Percentiles rank a stretch among this genome's conserved stretches.
phyloP scores from a whole-genome alignment of 2,329 filamentous ascomycete genomes.

The Colletotrichum lentis region DNA sequence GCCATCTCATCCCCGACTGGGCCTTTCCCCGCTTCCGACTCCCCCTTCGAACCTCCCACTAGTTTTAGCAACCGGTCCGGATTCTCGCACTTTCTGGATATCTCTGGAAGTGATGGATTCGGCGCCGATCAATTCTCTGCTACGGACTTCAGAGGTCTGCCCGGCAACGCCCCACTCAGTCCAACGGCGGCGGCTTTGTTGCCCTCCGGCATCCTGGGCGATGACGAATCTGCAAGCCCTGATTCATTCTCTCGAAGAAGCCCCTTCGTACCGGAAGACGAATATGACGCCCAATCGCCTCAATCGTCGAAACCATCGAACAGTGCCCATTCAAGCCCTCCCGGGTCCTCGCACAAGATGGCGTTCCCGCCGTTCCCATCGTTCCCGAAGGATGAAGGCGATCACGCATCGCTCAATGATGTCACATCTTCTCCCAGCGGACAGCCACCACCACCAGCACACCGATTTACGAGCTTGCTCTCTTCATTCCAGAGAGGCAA shows the following conservation, averaged over 20 bases:
- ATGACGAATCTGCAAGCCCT: constrained; percentile 65
- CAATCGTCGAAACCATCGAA: constrained; percentile 65
- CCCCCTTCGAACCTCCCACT: constrained; percentile 58
- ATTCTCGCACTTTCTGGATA: constrained; percentile 63
- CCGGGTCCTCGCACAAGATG: constrained; percentile 66
- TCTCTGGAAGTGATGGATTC: constrained; percentile 49
- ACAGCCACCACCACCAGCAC: constrained; percentile 45
- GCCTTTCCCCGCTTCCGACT: constrained; percentile 51
- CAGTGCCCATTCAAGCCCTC: constrained; percentile 68
- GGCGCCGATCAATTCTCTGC: constrained; percentile 61
- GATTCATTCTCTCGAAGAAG: constrained; percentile 45
- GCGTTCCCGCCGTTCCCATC: constrained; percentile 60
- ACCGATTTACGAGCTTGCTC: constrained; percentile 60
- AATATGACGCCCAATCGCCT: constrained; percentile 66
- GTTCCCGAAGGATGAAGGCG: constrained; percentile 56
- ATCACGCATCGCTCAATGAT: constrained; percentile 53
- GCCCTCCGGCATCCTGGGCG: constrained; percentile 72
- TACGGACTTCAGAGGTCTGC: constrained; percentile 67
- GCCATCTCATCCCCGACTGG: constrained; percentile 51
- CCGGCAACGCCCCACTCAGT: constrained; percentile 74
- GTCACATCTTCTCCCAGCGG: constrained; percentile 53
- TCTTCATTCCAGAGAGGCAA: constrained; percentile 69
- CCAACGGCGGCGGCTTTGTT: constrained; percentile 78
- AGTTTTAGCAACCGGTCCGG: constrained; percentile 61
- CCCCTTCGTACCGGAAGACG: constrained; percentile 49